phyloP scores from a whole-genome alignment of 2,329 filamentous ascomycete species.

The Camillea tinctor region DNA sequence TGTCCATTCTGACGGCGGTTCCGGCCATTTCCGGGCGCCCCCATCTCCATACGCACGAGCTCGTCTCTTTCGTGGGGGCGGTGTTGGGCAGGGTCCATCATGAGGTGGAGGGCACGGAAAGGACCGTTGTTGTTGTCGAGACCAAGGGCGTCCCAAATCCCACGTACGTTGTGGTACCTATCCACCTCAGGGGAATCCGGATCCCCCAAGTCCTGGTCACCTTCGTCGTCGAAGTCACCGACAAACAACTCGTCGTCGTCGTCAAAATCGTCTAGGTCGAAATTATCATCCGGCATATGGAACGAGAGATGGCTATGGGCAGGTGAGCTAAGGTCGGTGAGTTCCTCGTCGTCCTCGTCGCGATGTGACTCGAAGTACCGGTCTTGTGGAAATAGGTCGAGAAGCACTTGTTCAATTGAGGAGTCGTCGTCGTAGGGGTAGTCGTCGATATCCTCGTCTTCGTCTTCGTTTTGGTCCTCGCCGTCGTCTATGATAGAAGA shows the following conservation, averaged over 20 bases:
- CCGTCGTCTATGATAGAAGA: too few relatives aligned
- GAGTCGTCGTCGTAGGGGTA: neutral
- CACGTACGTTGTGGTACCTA: neutral
- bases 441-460: constrained; percentile 5
- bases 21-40: constrained; percentile 4
- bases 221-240: constrained; percentile 9
- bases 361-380: neutral
- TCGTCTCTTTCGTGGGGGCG: constrained; percentile 17
- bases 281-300: neutral
- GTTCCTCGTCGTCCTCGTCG: constrained; percentile 10
- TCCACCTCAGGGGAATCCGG: neutral
- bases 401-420: neutral
- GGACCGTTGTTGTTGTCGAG: neutral
- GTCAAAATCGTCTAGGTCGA: neutral
- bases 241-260: constrained; percentile 16
- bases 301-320: neutral
- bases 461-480: constrained; percentile 2
- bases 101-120: neutral
- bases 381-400: neutral
- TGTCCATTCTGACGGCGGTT: constrained; percentile 7
- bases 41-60: constrained; percentile 25
- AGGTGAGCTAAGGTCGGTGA: neutral
- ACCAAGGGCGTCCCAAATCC: neutral
- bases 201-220: neutral
- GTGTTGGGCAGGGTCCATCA: constrained; percentile 2